These are phyloP conservation scores for Xylaria sp. DNA, from an alignment of 2,329 filamentous ascomycete genomes.

Conservation along the genomic window DNA sequence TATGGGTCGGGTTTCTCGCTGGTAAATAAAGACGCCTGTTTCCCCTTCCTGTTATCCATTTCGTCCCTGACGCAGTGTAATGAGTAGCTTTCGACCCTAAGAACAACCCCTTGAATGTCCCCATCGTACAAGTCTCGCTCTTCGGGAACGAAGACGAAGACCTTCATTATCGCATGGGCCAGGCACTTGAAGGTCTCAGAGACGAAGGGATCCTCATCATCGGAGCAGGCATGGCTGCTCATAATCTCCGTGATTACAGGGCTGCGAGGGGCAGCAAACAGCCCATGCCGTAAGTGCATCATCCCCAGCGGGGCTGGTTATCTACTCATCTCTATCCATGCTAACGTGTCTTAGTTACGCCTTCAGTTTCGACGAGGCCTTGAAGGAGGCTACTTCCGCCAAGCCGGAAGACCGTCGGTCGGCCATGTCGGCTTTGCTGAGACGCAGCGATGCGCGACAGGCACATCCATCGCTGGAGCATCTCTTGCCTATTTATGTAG, in stretches of 20 bases:
- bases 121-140: constrained; percentile 68
- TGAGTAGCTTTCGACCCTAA: constrained; percentile 60
- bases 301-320: background rate
- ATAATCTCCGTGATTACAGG: constrained; percentile 56
- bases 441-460: background rate
- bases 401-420: background rate
- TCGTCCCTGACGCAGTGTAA: background rate
- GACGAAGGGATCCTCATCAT: constrained; percentile 67
- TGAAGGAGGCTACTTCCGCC: background rate
- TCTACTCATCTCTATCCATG: background rate
- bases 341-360: background rate
- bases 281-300: constrained; percentile 31
- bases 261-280: constrained; percentile 28
- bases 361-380: background rate
- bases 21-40: constrained; percentile 33
- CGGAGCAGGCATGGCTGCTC: constrained; percentile 64
- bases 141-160: constrained; percentile 63
- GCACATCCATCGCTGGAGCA: background rate
- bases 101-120: constrained; percentile 61
- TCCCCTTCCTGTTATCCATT: background rate
- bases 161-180: constrained; percentile 65
- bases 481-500: background rate
- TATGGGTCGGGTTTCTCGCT: constrained; percentile 66
- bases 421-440: background rate
- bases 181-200: constrained; percentile 62